A percentile compares a stretch with the other conserved stretches of the same genome.
Conservation (phyloP, 352 stramenopile genomes). For the Peronospora belbahrii region DNA sequence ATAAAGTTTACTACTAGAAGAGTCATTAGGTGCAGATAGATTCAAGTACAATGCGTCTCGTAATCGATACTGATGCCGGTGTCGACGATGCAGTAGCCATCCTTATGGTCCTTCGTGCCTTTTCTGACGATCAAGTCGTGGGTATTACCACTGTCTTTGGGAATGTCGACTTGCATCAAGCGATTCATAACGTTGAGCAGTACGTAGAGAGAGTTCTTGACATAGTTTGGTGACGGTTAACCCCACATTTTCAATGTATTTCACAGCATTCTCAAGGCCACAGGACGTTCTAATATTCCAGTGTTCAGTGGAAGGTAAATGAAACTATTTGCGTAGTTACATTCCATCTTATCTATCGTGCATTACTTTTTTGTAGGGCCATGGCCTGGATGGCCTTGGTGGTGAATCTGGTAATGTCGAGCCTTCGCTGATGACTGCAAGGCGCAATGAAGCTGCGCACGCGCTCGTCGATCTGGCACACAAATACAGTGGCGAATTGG, state of each 20-base stretch:
- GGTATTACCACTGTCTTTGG: conserved; percentile 77
- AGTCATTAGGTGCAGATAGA: too few species aligned
- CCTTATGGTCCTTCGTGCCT: conserved; percentile 59
- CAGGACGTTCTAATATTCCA: conserved; percentile 39
- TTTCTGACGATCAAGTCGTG: conserved; percentile 46
- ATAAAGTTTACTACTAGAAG: too few species aligned
- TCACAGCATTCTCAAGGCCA: conserved; percentile 52
- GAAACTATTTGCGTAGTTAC: too few species aligned
- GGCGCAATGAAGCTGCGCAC: conserved; percentile 60
- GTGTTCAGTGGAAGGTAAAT: conserved; percentile 58
- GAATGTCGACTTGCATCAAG: conserved; percentile 75
- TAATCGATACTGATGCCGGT: conserved; percentile 76
- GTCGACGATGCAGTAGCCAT: conserved; percentile 75
- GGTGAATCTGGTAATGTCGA: conserved; percentile 40
- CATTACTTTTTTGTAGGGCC: conserved; percentile 29
- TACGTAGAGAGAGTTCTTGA: conserved; percentile 20
- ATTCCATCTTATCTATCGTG: not conserved
- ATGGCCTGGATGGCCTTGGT: conserved; percentile 67
- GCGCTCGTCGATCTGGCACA: conserved; percentile 51
- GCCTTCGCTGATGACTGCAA: conserved; percentile 16
- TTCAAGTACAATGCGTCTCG: conserved; percentile 40
- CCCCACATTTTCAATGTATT: not conserved
- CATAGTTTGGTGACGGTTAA: not conserved
- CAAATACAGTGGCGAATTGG: conserved; percentile 54
- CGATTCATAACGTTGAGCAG: conserved; percentile 76